Conservation (phyloP, 306 rosid genomes). For the Arachis stenosperma region DNA sequence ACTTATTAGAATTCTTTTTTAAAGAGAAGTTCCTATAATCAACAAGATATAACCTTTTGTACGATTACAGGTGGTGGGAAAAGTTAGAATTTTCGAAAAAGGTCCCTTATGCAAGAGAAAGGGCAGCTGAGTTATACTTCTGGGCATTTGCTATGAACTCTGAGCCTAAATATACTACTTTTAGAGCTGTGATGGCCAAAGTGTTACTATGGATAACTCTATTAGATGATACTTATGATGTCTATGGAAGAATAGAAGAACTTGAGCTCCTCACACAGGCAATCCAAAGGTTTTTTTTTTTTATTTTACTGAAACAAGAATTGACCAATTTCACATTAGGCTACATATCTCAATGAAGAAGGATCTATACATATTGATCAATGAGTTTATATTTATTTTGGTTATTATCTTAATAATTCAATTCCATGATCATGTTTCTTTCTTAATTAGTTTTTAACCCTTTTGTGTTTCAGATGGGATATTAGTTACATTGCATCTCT, state of each 20-base stretch:
- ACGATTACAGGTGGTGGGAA: conserved; percentile 47
- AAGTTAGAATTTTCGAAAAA: conserved; percentile 24
- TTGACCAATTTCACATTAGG: background rate
- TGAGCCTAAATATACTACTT: conserved; percentile 27
- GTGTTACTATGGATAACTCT: background rate
- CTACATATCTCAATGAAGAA: no score
- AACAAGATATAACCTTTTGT: background rate
- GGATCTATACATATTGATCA: no score
- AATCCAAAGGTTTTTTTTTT: conserved; percentile 35
- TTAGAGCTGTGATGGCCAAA: conserved; percentile 35
- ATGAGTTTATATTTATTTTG: no score
- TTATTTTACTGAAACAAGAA: no score
- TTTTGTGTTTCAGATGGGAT: background rate
- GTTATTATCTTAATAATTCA: background rate
- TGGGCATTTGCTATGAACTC: conserved; percentile 19
- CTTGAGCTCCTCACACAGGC: conserved; percentile 49
- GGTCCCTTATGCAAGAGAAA: conserved; percentile 44
- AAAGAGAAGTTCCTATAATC: background rate
- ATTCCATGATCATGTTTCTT: background rate
- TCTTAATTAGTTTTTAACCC: background rate
- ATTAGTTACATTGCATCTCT: background rate
- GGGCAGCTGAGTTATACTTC: conserved; percentile 42
- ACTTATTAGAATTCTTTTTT: background rate
- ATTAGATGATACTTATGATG: conserved; percentile 51
- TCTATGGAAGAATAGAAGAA: conserved; percentile 48